phyloP scores from a whole-genome alignment of 495 filamentous ascomycete species.

The Daldinia caldariorum region DNA sequence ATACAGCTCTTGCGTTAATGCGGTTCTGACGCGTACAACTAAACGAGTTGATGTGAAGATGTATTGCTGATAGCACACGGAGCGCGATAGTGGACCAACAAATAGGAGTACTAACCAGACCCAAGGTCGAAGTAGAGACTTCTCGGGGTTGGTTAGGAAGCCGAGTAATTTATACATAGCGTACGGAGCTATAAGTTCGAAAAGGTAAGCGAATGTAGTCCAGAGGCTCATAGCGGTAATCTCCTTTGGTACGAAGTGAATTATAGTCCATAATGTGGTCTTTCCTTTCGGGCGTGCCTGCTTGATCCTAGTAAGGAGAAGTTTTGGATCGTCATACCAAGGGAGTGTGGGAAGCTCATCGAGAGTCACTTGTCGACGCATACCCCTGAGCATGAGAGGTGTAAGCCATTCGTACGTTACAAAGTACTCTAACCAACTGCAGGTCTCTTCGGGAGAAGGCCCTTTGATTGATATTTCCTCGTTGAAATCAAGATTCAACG shows the following conservation, averaged over 20 bases:
- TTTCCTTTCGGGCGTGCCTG: slow-evolving; percentile 51
- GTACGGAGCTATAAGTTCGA: slow-evolving; percentile 57
- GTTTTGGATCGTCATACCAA: slow-evolving; percentile 60
- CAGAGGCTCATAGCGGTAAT: slow-evolving; percentile 53
- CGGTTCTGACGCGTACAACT: slow-evolving; percentile 58
- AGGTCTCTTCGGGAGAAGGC: slow-evolving; percentile 59
- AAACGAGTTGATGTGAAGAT: slow-evolving; percentile 59
- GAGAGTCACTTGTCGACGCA: slow-evolving; percentile 54
- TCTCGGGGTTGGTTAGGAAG: slow-evolving; percentile 49
- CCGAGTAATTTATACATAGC: slow-evolving; percentile 58
- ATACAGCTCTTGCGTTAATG: slow-evolving; percentile 62
- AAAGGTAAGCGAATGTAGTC: slow-evolving; percentile 45
- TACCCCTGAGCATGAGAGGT: slow-evolving; percentile 57
- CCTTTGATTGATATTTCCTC: slow-evolving; percentile 43
- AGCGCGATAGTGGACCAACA: slow-evolving; percentile 54
- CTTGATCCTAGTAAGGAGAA: slow-evolving; percentile 53
- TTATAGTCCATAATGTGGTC: slow-evolving; percentile 55
- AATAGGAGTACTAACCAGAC: slow-evolving; percentile 60
- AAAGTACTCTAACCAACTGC: slow-evolving; percentile 59
- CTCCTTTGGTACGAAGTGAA: slow-evolving; percentile 52
- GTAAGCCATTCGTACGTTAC: slow-evolving; percentile 61
- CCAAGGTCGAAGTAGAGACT: slow-evolving; percentile 51
- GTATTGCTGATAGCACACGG: slow-evolving; percentile 60
- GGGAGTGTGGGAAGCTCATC: slow-evolving; percentile 60
- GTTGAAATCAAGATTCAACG: slow-evolving; percentile 43